Evolutionary conservation across 1,284 basidiomycete species (phyloP).

Genomic region (Athelia sp.): DNA sequence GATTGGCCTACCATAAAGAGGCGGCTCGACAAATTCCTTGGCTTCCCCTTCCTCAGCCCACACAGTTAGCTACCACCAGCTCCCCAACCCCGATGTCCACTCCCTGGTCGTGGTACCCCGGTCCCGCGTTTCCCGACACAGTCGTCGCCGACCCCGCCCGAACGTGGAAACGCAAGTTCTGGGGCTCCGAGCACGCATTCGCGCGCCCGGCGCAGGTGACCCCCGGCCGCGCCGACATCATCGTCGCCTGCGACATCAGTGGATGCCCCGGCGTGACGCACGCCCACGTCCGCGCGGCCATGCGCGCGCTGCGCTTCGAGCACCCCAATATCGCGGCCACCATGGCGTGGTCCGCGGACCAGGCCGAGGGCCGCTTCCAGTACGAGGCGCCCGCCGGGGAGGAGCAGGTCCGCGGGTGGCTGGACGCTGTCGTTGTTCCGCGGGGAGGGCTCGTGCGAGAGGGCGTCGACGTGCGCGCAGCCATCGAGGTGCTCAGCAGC

Average conservation of each 20-base stretch:
- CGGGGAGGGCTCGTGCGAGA: background rate
- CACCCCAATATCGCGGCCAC: background rate
- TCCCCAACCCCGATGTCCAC: too few relatives aligned
- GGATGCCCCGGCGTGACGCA: background rate
- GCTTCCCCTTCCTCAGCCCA: too few relatives aligned
- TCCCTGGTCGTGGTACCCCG: background rate
- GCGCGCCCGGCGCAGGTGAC: background rate
- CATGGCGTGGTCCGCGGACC: background rate
- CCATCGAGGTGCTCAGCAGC: background rate
- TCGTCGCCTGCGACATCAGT: background rate
- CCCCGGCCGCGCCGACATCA: background rate
- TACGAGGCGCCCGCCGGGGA: background rate
- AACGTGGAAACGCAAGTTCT: background rate
- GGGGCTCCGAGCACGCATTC: background rate
- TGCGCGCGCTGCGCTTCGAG: background rate
- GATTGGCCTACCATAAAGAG: too few relatives aligned
- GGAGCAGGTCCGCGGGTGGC: background rate
- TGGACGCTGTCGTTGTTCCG: background rate
- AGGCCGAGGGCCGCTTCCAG: background rate
- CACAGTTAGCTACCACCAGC: too few relatives aligned
- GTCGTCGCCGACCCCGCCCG: background rate
- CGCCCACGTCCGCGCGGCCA: background rate
- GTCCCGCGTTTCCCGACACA: background rate
- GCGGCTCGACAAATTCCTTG: too few relatives aligned
- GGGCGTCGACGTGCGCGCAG: background rate